Base-by-base conservation (phyloP, 2,329 filamentous ascomycete species). In the Stachybotrys chlorohalonatus region DNA sequence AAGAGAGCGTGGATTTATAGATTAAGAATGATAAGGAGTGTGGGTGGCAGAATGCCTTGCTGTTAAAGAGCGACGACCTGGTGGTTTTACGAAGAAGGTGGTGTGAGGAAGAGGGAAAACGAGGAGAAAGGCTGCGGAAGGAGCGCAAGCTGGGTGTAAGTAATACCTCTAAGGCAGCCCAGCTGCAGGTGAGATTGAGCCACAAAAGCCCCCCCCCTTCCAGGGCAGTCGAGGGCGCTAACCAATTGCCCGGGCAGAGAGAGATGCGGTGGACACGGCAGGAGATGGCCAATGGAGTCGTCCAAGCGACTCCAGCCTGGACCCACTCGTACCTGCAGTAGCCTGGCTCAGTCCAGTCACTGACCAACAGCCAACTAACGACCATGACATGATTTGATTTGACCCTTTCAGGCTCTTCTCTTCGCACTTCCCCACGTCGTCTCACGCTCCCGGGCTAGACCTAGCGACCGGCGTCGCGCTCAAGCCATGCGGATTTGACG, bases 31-130 rank as follows among this genome's bases (percentile, higher is more conserved):
- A 42, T 61, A 68, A 68, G 64, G 67, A 68, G 58, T 58, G 68
- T 68, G 61, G 60, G 60, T 59, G 64, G 66, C 64, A 58, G 31
- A 53, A 63, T 60, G 61, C 62, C 59, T 45, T 56, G 50, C 49
- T 50, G 58, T 54, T 57, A 66, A 62, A 63, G 66, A 68, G 58
- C 62, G 66, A 69, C 63, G 50, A 56, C 53, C 55, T 66, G 61
- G 64, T 62, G 60, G 36, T 66, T 63, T 59, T 49, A 45, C 24
- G 24, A 49, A 47, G 63, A 57, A 57, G 58, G 59, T 55, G 58
- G 59, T 58, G 57, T 57, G 58, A 55, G 24, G 24, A 56, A 53
- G 56, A 56, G 53, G 60, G 56, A 56, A 54, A 55, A 56, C 52
- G 58, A 56, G 58, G 55, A 56, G 53, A 54, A 53, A 60, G 57